These are phyloP conservation scores for Amanita brunnescens DNA, from an alignment of 768 basidiomycete genomes.

Conservation along the genomic window DNA sequence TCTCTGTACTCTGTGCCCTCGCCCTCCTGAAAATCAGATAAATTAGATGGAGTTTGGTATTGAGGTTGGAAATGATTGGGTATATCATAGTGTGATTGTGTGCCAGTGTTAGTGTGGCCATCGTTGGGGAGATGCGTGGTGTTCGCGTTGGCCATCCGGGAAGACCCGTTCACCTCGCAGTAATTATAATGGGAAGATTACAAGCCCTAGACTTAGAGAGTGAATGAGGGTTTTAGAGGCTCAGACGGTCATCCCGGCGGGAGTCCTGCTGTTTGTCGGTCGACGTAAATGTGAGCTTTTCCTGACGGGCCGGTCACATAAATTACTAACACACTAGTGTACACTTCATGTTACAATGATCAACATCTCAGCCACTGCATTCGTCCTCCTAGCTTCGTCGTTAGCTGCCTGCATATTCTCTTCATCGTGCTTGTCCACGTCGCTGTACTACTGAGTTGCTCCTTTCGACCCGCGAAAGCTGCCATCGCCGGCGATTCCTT, in stretches of 20 bases:
- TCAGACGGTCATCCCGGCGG: not conserved
- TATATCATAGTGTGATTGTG: slow-evolving; percentile 25
- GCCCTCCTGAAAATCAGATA: slow-evolving; percentile 52
- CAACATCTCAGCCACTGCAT: slow-evolving; percentile 4
- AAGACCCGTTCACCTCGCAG: not conserved
- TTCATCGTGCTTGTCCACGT: not conserved
- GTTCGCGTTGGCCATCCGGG: slow-evolving; percentile 5
- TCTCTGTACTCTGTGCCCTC: slow-evolving; percentile 62
- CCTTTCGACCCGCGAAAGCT: not conserved
- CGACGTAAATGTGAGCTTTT: not conserved
- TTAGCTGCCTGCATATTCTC: not conserved
- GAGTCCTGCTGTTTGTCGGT: too few relatives aligned
- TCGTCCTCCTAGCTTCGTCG: not conserved
- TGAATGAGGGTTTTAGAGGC: not conserved
- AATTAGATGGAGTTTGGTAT: slow-evolving; percentile 35
- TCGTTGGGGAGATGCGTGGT: not conserved
- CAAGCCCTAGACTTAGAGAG: too few relatives aligned
- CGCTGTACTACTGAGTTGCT: not conserved
- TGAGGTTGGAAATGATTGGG: slow-evolving; percentile 43
- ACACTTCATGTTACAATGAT: not conserved
- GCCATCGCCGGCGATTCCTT: not conserved
- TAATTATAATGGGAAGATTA: too few relatives aligned
- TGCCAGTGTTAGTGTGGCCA: not conserved
- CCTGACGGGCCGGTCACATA: not conserved
- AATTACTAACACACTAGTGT: not conserved